A percentile compares a stretch with the other conserved stretches of the same genome.
These are phyloP conservation scores for Dothideomycetes sp. DNA, from an alignment of 2,329 filamentous ascomycete genomes.

Conservation along the genomic window DNA sequence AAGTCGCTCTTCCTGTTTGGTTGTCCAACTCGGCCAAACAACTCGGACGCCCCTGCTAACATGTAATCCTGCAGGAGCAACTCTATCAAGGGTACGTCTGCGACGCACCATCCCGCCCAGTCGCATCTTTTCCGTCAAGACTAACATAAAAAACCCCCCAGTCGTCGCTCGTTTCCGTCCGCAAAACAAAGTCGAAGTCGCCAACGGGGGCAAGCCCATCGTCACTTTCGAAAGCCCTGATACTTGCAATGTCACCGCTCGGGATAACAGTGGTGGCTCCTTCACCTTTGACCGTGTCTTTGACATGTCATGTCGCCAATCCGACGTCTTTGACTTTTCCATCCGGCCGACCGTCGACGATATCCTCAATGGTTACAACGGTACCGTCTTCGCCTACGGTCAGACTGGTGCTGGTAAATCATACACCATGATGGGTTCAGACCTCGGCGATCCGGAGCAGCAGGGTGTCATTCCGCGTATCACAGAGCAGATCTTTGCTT, in stretches of 20 bases:
- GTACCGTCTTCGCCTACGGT: slow-evolving; percentile 95
- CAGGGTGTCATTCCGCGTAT: slow-evolving; percentile 96
- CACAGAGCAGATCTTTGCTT: slow-evolving; percentile 93
- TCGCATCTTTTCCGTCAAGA: background rate
- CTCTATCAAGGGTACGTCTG: slow-evolving; percentile 37
- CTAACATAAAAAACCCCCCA: slow-evolving; percentile 45
- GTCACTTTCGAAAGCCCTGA: slow-evolving; percentile 83
- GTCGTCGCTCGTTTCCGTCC: slow-evolving; percentile 97
- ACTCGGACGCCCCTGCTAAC: slow-evolving; percentile 13
- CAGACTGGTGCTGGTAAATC: slow-evolving; percentile 98
- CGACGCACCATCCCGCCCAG: background rate
- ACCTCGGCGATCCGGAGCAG: slow-evolving; percentile 80
- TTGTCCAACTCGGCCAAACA: slow-evolving; percentile 2
- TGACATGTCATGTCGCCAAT: slow-evolving; percentile 81
- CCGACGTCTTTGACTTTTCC: slow-evolving; percentile 96
- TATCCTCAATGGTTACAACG: slow-evolving; percentile 98
- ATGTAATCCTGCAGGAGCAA: slow-evolving; percentile 32
- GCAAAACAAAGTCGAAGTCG: slow-evolving; percentile 89
- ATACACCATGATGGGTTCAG: slow-evolving; percentile 96
- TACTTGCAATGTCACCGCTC: slow-evolving; percentile 78
- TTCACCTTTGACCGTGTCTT: slow-evolving; percentile 99
- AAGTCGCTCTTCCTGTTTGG: slow-evolving; percentile 23
- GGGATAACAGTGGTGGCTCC: slow-evolving; percentile 62
- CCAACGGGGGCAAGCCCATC: slow-evolving; percentile 82
- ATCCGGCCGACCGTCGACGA: slow-evolving; percentile 94